A percentile compares a stretch with the other conserved stretches of the same genome.
Conservation (phyloP, 352 stramenopile species). For the Salisapilia sapeloensis region DNA sequence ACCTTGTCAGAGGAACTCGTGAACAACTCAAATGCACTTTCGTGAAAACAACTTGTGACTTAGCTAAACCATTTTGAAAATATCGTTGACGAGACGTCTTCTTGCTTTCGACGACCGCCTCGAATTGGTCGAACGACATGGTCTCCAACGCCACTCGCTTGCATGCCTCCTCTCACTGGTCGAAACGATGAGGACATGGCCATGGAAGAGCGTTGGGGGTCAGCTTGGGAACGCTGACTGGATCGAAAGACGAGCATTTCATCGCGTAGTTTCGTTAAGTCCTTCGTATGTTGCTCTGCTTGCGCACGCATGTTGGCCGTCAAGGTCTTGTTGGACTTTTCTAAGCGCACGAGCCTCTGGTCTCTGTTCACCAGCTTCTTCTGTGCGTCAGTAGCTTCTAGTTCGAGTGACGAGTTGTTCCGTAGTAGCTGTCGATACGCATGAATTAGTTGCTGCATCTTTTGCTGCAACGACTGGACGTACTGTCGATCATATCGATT, state of each 20-base stretch:
- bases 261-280: conserved; percentile 72
- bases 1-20: too few relatives aligned
- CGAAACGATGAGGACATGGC: conserved; percentile 10
- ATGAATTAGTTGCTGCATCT: conserved; percentile 81
- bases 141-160: conserved; percentile 41
- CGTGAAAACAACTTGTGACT: too few relatives aligned
- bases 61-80: too few relatives aligned
- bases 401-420: conserved; percentile 82
- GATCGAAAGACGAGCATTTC: conserved; percentile 73
- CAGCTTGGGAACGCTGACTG: conserved; percentile 59
- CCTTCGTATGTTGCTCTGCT: conserved; percentile 77
- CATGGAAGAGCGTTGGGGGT: conserved; percentile 42
- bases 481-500: conserved; percentile 75
- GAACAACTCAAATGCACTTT: too few relatives aligned
- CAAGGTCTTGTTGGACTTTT: conserved; percentile 77
- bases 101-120: conserved; percentile 38
- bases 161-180: conserved; percentile 55
- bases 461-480: conserved; percentile 82
- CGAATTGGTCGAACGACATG: conserved; percentile 59
- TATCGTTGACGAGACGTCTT: too few relatives aligned
- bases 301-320: conserved; percentile 78
- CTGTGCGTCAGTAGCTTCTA: conserved; percentile 74
- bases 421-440: conserved; percentile 80
- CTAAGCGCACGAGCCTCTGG: conserved; percentile 82
- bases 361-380: conserved; percentile 83